These are phyloP conservation scores for Pythium phragmitis DNA, from an alignment of 352 stramenopile species.

Conservation along the genomic window DNA sequence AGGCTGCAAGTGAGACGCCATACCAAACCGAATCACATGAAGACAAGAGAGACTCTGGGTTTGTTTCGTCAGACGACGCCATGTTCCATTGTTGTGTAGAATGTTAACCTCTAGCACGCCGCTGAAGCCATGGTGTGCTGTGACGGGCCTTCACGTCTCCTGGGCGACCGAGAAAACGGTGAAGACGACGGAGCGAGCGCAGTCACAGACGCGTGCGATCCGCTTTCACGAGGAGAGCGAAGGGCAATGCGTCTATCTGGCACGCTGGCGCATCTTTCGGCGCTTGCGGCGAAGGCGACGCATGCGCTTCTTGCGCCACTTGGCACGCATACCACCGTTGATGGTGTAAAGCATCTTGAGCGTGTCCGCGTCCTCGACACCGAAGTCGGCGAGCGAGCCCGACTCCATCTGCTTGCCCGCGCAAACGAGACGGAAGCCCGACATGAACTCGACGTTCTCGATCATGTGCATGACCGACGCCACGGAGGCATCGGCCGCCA, in stretches of 20 bases:
- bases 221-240: background rate
- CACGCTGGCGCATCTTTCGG: conserved; percentile 98
- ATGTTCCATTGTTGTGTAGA: background rate
- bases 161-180: background rate
- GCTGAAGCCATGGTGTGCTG: background rate
- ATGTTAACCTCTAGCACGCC: background rate
- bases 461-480: conserved; percentile 92
- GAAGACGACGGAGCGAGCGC: background rate
- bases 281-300: conserved; percentile 97
- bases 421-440: conserved; percentile 89
- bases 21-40: background rate
- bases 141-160: background rate
- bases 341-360: conserved; percentile 92
- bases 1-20: no score
- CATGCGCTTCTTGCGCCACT: conserved; percentile 99
- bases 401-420: conserved; percentile 76
- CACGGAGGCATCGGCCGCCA: conserved; percentile 88
- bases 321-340: conserved; percentile 93
- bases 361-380: conserved; percentile 90
- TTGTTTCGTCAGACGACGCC: background rate
- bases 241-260: conserved; percentile 89
- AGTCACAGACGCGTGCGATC: background rate
- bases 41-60: background rate
- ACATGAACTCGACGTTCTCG: conserved; percentile 95
- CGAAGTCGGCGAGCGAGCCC: conserved; percentile 91